Conservation (phyloP, 2,329 filamentous ascomycete species). For the Periconia digitata region DNA sequence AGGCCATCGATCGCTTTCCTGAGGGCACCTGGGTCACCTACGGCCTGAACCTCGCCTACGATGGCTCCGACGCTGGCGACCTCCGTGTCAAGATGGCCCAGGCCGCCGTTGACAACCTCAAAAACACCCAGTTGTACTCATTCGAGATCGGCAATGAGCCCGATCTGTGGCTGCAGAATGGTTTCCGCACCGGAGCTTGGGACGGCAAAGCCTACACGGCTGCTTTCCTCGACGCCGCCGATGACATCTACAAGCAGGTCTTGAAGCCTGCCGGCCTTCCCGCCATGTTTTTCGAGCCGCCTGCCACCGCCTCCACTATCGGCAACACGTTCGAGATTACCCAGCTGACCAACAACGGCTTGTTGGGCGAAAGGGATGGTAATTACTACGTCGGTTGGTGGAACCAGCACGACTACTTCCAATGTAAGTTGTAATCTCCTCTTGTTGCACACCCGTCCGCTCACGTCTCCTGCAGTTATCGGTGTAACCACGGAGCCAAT, state of each 20-base stretch:
- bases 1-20: conserved; percentile 53
- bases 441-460: not conserved
- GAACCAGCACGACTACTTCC: conserved; percentile 59
- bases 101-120: conserved; percentile 40
- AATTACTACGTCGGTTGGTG: conserved; percentile 46
- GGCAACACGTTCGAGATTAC: conserved; percentile 53
- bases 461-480: conserved; percentile 40
- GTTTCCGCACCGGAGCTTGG: conserved; percentile 50
- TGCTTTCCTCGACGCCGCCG: conserved; percentile 50
- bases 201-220: conserved; percentile 47
- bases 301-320: conserved; percentile 53
- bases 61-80: conserved; percentile 47
- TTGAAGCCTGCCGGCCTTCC: conserved; percentile 45
- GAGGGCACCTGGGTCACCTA: conserved; percentile 53
- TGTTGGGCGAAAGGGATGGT: conserved; percentile 41
- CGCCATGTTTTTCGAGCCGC: conserved; percentile 53
- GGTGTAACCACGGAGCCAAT: conserved; percentile 49
- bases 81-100: conserved; percentile 47
- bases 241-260: conserved; percentile 49
- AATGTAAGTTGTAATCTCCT: conserved; percentile 39
- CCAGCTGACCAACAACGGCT: conserved; percentile 44
- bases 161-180: conserved; percentile 48
- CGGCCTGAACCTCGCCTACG: conserved; percentile 54
- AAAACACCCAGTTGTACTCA: conserved; percentile 44
- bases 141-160: conserved; percentile 51